Evolutionary conservation across 2,329 filamentous ascomycete species (phyloP).

Genomic region (Phialophora chinensis): DNA sequence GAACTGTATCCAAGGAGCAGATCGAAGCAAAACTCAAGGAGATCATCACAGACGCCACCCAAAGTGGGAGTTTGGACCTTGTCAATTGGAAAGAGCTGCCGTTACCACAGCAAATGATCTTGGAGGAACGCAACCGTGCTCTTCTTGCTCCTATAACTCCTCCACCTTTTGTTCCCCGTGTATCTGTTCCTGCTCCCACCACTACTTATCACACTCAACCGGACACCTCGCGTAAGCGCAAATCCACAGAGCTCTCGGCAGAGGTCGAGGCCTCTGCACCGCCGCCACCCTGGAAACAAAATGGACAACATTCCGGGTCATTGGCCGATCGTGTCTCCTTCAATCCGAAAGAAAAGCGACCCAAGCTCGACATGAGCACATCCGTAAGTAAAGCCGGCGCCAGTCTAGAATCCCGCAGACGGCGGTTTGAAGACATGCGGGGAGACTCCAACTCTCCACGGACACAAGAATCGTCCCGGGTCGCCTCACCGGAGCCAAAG

Average conservation of each 20-base stretch:
- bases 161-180: constrained; percentile 35
- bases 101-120: constrained; percentile 82
- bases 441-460: constrained; percentile 50
- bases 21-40: constrained; percentile 85
- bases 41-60: constrained; percentile 82
- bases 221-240: constrained; percentile 72
- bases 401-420: constrained; percentile 84
- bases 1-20: constrained; percentile 68
- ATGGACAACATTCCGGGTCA: constrained; percentile 61
- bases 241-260: constrained; percentile 70
- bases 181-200: constrained; percentile 30
- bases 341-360: constrained; percentile 55
- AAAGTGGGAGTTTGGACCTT: constrained; percentile 70
- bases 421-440: constrained; percentile 73
- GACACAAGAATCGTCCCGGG: constrained; percentile 46
- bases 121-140: constrained; percentile 64
- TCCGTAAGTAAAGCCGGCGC: constrained; percentile 86
- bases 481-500: constrained; percentile 54
- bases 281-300: constrained; percentile 75
- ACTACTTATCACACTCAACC: constrained; percentile 39
- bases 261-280: constrained; percentile 55
- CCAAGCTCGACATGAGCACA: constrained; percentile 57
- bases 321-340: constrained; percentile 79
- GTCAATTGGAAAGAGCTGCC: constrained; percentile 85
- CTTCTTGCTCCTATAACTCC: constrained; percentile 36